Evolutionary conservation across 169 alveolate genomes (phyloP).

Genomic region (Cryptosporidium meleagridis): DNA sequence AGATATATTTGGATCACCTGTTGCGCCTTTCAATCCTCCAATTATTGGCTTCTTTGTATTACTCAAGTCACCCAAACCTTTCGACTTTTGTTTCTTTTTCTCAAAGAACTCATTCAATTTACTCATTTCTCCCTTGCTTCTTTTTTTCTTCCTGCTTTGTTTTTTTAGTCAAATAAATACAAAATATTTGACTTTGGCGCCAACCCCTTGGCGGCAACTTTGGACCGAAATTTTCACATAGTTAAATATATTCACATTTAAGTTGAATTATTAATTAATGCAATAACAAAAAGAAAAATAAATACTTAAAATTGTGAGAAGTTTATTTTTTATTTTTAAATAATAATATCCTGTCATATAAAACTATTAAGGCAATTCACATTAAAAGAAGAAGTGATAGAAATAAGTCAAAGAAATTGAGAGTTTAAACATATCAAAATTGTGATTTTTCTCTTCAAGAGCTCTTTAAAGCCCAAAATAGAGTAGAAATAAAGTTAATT

Average conservation of each 20-base stretch:
- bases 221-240: neutral
- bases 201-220: neutral
- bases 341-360: too few species aligned
- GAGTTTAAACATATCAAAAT: neutral
- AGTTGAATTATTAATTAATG: neutral
- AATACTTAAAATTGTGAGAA: too few species aligned
- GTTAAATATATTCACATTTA: neutral
- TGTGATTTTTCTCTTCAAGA: neutral
- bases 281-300: neutral
- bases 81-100: conserved; percentile 56
- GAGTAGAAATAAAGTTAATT: neutral
- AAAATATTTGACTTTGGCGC: neutral
- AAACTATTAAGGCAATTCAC: neutral
- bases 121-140: conserved; percentile 17
- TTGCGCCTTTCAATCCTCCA: conserved; percentile 19
- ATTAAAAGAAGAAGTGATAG: neutral
- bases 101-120: conserved; percentile 66
- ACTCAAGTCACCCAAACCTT: conserved; percentile 41
- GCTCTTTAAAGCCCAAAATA: neutral
- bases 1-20: conserved; percentile 30
- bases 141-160: neutral
- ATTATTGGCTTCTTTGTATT: conserved; percentile 9
- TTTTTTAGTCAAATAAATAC: neutral
- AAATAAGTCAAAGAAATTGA: neutral
- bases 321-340: too few species aligned